Evolutionary conservation across 495 filamentous ascomycete species (phyloP).

Genomic region (Penicillium ochrochloron): DNA sequence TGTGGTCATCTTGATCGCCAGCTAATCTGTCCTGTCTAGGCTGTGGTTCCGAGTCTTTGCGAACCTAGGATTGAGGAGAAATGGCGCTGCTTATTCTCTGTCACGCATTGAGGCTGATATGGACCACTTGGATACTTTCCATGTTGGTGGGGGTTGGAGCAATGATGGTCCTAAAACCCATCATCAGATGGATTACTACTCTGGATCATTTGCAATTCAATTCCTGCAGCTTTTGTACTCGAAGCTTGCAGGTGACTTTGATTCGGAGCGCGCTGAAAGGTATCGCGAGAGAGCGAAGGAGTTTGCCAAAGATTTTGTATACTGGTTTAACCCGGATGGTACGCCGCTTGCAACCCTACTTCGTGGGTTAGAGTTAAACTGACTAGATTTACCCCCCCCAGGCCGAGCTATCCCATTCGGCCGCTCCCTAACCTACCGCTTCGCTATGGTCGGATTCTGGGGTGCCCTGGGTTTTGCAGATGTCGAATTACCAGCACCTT

Average conservation of each 20-base stretch:
- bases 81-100: conserved; percentile 68
- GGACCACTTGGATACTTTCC: conserved; percentile 77
- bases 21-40: background rate
- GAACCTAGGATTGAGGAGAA: conserved; percentile 74
- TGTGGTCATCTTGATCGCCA: background rate
- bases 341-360: conserved; percentile 5
- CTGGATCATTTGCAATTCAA: conserved; percentile 79
- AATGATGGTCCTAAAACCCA: conserved; percentile 66
- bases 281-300: conserved; percentile 68
- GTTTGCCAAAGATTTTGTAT: conserved; percentile 70
- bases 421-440: conserved; percentile 75
- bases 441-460: conserved; percentile 84
- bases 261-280: conserved; percentile 67
- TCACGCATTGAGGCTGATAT: conserved; percentile 72
- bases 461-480: conserved; percentile 75
- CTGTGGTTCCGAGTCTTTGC: conserved; percentile 69
- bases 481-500: conserved; percentile 68
- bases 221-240: conserved; percentile 77
- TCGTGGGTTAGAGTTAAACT: background rate
- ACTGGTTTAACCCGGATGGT: conserved; percentile 74
- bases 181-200: conserved; percentile 71
- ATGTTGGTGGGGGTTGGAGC: conserved; percentile 74
- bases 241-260: conserved; percentile 70
- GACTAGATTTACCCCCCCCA: conserved; percentile 7
- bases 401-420: conserved; percentile 71